Evolutionary conservation across 2,329 filamentous ascomycete species (phyloP), one percentile per base, ranked within the genome.

Genomic region (Xenoacremonium recifei): DNA sequence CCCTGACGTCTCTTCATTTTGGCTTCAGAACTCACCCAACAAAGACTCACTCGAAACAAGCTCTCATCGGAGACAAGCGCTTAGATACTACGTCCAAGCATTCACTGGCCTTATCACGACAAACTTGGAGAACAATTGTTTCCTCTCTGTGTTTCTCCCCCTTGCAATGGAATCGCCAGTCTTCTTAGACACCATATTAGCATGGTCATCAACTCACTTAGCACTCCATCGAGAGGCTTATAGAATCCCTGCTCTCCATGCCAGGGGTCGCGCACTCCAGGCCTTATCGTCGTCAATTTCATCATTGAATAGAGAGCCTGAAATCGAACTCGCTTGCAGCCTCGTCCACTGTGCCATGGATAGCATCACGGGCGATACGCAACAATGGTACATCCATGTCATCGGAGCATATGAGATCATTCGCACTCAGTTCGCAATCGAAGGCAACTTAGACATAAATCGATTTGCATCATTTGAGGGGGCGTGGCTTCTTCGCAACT

Each of bases 261-360:
- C 25, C 50, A 50, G 3, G 48, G 53, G 11, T 44, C 3, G 48
- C 50, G 2, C 31, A 53, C n/a, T 16, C 36, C 12, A 39, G 36
- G 9, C 39, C n/a, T n/a, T 53, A 3, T 45, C 47, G 15, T 15
- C 37, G 4, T 40, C 48, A 1, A 43, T 54, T 46, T 21, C 42
- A 32, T 35, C 39, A 41, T 5, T 39, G 46, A 13, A 48, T 48
- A 0, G 35, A 40, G n/a, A n/a, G n/a, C n/a, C n/a, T 15, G 53
- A 55, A 16, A 52, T 49, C 44, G 53, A 40, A 13, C 48, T 55
- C 5, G 53, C 48, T 4, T 40, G 55, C 6, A 44, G 50, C 2
- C 49, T 55, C 52, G 52, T 52, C 6, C 40, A 53, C 20, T 56
- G 53, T 30, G 55, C 52, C 4, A 52, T 56, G 46, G 53, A 56